A percentile compares a stretch with the other conserved stretches of the same genome.
phyloP scores from a whole-genome alignment of 768 basidiomycete genomes.

The Baorangia bicolor region DNA sequence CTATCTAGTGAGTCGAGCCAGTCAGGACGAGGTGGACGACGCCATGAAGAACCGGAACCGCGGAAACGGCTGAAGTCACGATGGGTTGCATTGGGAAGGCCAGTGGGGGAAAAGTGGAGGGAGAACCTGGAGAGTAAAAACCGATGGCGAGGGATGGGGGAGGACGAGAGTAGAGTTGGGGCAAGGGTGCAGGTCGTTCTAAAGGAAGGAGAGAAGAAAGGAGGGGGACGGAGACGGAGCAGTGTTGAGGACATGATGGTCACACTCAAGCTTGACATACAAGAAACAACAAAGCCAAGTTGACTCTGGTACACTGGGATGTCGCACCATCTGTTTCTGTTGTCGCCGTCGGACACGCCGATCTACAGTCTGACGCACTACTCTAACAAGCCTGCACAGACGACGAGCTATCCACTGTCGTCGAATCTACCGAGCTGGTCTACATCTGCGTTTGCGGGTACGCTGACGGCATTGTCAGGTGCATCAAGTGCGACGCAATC shows the following conservation, averaged over 20 bases:
- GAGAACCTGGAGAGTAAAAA: neutral
- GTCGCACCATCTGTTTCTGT: constrained; percentile 85
- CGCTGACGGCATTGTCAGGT: constrained; percentile 81
- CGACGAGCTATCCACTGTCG: constrained; percentile 63
- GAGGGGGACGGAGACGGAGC: constrained; percentile 11
- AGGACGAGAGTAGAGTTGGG: no score
- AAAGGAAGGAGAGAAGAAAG: neutral
- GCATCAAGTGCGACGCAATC: constrained; percentile 73
- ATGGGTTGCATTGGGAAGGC: constrained; percentile 23
- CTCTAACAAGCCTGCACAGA: constrained; percentile 68
- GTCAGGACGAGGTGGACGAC: constrained; percentile 29
- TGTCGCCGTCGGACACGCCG: constrained; percentile 86
- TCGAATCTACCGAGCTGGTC: constrained; percentile 89
- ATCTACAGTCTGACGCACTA: constrained; percentile 82
- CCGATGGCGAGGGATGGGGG: neutral
- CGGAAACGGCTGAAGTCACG: constrained; percentile 10
- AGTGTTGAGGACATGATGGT: neutral
- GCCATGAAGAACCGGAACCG: constrained; percentile 23
- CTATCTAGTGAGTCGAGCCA: constrained; percentile 54
- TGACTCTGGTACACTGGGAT: constrained; percentile 37
- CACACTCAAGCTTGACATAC: neutral
- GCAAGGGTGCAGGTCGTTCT: neutral
- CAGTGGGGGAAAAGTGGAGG: constrained; percentile 19
- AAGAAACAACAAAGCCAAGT: constrained; percentile 10
- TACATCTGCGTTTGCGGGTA: constrained; percentile 88